Conservation (phyloP, 495 filamentous ascomycete genomes). For the Monascus purpureus region DNA sequence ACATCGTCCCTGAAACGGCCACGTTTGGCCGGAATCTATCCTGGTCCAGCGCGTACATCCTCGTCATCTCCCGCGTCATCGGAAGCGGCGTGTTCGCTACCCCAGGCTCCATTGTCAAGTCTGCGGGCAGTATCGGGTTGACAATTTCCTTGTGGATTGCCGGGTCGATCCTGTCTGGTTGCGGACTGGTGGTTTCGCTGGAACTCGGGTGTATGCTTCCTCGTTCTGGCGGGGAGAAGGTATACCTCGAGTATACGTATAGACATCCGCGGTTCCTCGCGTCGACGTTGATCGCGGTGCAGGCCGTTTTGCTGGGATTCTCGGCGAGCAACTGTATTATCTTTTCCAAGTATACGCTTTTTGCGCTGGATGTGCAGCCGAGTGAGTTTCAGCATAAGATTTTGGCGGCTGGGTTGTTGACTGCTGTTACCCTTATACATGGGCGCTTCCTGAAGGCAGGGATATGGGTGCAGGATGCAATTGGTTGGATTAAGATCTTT, state of each 20-base stretch:
- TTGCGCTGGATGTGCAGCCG: conserved; percentile 19
- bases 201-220: conserved; percentile 66
- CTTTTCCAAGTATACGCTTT: conserved; percentile 31
- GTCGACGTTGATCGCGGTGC: conserved; percentile 50
- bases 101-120: conserved; percentile 51
- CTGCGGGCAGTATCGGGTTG: conserved; percentile 53
- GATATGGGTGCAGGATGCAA: conserved; percentile 30
- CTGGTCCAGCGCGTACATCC: conserved; percentile 57
- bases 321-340: conserved; percentile 37
- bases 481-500: conserved; percentile 35
- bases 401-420: conserved; percentile 23
- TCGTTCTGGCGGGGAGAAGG: conserved; percentile 55
- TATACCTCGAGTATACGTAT: conserved; percentile 60
- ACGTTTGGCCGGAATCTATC: conserved; percentile 41
- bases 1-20: conserved; percentile 43
- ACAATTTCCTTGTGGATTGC: conserved; percentile 49
- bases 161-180: conserved; percentile 45
- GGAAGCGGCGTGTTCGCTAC: conserved; percentile 67
- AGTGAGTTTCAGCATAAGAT: conserved; percentile 22
- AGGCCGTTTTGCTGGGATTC: conserved; percentile 56
- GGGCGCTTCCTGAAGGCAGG: conserved; percentile 23
- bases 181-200: conserved; percentile 44
- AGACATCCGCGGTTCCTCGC: conserved; percentile 53
- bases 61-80: conserved; percentile 64
- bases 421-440: conserved; percentile 23